Percentiles rank a stretch among this genome's conserved stretches.
Evolutionary conservation across 495 filamentous ascomycete species (phyloP).

Genomic region (Aspergillus kassunensis): DNA sequence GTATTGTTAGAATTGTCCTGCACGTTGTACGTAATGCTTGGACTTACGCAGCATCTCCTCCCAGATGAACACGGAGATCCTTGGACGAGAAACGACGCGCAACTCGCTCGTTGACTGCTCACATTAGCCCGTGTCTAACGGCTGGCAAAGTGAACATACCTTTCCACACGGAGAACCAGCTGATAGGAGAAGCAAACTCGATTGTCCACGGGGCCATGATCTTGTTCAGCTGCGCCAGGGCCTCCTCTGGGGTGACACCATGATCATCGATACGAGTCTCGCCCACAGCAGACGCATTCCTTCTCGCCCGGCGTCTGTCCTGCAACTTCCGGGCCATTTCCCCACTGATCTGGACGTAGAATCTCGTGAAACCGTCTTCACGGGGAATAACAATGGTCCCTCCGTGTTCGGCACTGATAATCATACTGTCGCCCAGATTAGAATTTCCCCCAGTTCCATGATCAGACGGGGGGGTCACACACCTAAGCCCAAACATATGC

Average conservation of each 20-base stretch:
- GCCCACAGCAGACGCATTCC: background rate
- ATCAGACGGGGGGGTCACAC: no score
- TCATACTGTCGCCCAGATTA: background rate
- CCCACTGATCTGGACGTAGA: constrained; percentile 5
- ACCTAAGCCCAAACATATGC: background rate
- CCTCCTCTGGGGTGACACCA: background rate
- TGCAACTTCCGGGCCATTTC: background rate
- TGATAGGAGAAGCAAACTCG: background rate
- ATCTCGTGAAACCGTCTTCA: background rate
- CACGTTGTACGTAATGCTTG: background rate
- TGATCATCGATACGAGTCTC: background rate
- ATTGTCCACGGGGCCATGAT: constrained; percentile 1
- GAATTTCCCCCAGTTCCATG: no score
- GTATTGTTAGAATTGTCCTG: background rate
- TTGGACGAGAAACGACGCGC: background rate
- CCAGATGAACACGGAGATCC: background rate
- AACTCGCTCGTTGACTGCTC: background rate
- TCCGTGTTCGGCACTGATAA: constrained; percentile 1
- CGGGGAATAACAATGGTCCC: background rate
- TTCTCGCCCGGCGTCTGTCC: background rate
- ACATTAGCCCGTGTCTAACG: background rate
- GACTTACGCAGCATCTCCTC: background rate
- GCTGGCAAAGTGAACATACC: background rate
- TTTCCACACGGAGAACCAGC: constrained; percentile 5
- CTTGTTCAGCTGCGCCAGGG: background rate